These are phyloP conservation scores for Paraconiothyrium sp. DNA, from an alignment of 2,329 filamentous ascomycete genomes.

Conservation along the genomic window DNA sequence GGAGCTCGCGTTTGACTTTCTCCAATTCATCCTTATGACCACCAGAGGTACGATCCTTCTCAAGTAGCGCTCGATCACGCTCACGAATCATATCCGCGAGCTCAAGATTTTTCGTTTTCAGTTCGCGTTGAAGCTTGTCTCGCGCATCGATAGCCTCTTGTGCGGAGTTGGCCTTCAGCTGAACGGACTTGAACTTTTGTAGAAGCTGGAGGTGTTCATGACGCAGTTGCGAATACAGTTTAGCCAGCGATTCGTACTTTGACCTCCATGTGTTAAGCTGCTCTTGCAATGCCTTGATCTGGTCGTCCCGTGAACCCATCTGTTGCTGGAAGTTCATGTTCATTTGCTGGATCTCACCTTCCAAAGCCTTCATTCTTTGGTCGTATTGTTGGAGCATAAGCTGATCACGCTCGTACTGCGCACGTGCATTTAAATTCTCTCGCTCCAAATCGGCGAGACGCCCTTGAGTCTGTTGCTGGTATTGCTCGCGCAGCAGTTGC, in stretches of 20 bases:
- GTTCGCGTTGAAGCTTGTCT: slow-evolving; percentile 94
- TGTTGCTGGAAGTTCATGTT: slow-evolving; percentile 87
- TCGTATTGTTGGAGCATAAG: slow-evolving; percentile 98
- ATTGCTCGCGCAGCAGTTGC: slow-evolving; percentile 86
- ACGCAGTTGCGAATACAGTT: slow-evolving; percentile 94
- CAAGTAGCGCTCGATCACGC: slow-evolving; percentile 89
- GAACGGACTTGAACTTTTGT: slow-evolving; percentile 95
- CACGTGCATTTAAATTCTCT: slow-evolving; percentile 91
- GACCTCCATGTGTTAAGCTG: slow-evolving; percentile 97
- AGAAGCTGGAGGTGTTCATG: slow-evolving; percentile 94
- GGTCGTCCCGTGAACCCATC: slow-evolving; percentile 88
- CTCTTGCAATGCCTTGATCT: slow-evolving; percentile 90
- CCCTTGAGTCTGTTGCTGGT: slow-evolving; percentile 92
- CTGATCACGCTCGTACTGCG: slow-evolving; percentile 97
- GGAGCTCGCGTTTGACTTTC: slow-evolving; percentile 91
- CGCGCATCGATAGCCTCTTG: slow-evolving; percentile 95
- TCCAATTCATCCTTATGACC: slow-evolving; percentile 93
- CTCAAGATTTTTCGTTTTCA: slow-evolving; percentile 99
- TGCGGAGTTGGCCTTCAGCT: slow-evolving; percentile 94
- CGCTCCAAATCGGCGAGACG: slow-evolving; percentile 94
- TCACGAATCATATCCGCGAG: slow-evolving; percentile 98
- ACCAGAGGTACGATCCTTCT: slow-evolving; percentile 86
- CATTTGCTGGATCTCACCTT: slow-evolving; percentile 84
- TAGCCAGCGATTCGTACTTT: slow-evolving; percentile 96
- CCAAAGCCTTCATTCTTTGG: slow-evolving; percentile 87